phyloP scores from a whole-genome alignment of 225 moss, liverwort and hornwort species.

The Sphagnum contortum region DNA sequence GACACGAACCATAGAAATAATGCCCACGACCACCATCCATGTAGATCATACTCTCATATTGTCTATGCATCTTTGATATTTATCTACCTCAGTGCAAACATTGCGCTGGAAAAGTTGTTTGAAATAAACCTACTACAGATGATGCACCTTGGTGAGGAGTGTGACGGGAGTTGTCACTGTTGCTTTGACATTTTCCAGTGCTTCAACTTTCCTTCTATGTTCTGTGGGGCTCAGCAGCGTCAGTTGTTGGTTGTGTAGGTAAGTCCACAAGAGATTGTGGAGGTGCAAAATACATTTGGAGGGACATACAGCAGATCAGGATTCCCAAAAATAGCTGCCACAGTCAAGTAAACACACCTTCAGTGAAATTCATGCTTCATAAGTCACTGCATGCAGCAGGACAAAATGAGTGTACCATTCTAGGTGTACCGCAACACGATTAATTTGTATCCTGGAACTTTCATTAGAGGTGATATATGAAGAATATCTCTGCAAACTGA shows the following conservation, averaged over 20 bases:
- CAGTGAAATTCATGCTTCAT: neutral
- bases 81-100: too few species aligned
- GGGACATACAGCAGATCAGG: slow-evolving; percentile 67
- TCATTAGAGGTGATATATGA: neutral
- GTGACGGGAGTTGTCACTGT: too few species aligned
- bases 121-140: too few species aligned
- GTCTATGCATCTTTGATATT: too few species aligned
- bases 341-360: slow-evolving; percentile 1
- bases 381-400: too few species aligned
- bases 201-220: neutral
- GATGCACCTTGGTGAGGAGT: too few species aligned
- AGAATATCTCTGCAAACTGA: too few species aligned
- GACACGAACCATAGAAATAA: too few species aligned
- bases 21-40: too few species aligned
- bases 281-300: slow-evolving; percentile 76
- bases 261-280: slow-evolving; percentile 36
- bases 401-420: neutral
- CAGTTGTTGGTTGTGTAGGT: slow-evolving; percentile 6
- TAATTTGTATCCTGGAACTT: neutral
- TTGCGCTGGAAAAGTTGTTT: too few species aligned
- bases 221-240: neutral
- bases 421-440: neutral
- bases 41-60: too few species aligned
- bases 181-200: neutral
- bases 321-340: slow-evolving; percentile 74